Conservation (phyloP, 306 rosid genomes). For the Crataegus laevigata region DNA sequence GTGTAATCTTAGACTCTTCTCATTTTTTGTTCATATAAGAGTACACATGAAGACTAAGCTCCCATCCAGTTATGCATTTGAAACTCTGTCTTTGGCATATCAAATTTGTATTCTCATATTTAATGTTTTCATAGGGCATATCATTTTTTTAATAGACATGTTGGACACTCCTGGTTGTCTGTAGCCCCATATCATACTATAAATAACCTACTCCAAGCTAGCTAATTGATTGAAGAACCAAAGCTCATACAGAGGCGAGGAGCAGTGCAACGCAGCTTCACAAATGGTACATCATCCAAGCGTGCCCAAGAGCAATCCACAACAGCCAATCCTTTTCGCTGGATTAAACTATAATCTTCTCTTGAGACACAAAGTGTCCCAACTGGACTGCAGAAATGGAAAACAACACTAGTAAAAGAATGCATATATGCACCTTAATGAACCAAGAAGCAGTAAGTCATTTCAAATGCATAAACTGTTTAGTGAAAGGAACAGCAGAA, state of each 20-base stretch:
- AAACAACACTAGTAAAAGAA: not conserved
- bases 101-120: not conserved
- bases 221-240: slow-evolving; percentile 3
- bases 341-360: slow-evolving; percentile 63
- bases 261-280: slow-evolving; percentile 71
- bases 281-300: slow-evolving; percentile 82
- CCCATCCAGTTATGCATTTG: too few relatives aligned
- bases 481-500: not conserved
- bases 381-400: slow-evolving; percentile 54
- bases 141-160: not conserved
- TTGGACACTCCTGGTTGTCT: not conserved
- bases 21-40: too few relatives aligned
- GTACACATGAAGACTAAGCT: too few relatives aligned
- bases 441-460: not conserved
- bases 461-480: not conserved
- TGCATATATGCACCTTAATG: not conserved
- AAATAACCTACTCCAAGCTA: not conserved
- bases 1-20: too few relatives aligned
- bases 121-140: not conserved
- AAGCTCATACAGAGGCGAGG: slow-evolving; percentile 84
- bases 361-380: slow-evolving; percentile 82
- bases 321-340: slow-evolving; percentile 79
- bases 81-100: not conserved
- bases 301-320: slow-evolving; percentile 99
- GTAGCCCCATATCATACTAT: not conserved